Conservation (phyloP, 2,329 filamentous ascomycete genomes). For the Capronia coronata region DNA sequence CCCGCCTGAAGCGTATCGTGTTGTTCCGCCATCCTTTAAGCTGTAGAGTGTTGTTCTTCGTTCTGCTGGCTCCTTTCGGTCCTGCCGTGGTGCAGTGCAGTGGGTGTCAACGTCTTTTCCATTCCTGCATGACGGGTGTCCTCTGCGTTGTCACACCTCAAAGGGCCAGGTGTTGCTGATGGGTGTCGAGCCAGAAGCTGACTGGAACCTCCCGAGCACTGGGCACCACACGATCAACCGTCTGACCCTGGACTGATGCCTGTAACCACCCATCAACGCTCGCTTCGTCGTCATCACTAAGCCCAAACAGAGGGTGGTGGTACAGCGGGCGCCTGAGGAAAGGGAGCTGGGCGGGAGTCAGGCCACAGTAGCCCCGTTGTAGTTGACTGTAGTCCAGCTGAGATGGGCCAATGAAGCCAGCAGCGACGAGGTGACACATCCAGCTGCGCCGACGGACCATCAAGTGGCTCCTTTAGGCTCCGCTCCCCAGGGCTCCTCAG, state of each 20-base stretch:
- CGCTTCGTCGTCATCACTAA: conserved; percentile 24
- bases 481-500: conserved; percentile 4
- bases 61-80: not conserved
- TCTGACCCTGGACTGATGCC: conserved; percentile 1
- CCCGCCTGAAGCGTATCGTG: not conserved
- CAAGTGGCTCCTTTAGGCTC: conserved; percentile 16
- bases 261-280: conserved; percentile 1
- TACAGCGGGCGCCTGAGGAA: conserved; percentile 17
- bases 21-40: not conserved
- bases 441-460: conserved; percentile 16
- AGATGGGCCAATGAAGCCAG: conserved; percentile 12
- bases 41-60: not conserved
- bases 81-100: not conserved
- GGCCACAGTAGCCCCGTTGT: conserved; percentile 13
- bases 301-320: conserved; percentile 15
- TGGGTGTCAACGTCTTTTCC: not conserved
- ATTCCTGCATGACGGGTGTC: not conserved
- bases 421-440: conserved; percentile 1
- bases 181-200: conserved; percentile 10
- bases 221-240: conserved; percentile 14
- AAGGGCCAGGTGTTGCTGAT: conserved; percentile 5
- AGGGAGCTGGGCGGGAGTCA: conserved; percentile 16
- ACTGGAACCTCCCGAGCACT: conserved; percentile 16
- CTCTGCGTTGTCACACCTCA: conserved; percentile 17
- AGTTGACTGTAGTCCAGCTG: conserved; percentile 4